Base-by-base conservation (phyloP, 2,329 filamentous ascomycete species). In the Colletotrichum lini region DNA sequence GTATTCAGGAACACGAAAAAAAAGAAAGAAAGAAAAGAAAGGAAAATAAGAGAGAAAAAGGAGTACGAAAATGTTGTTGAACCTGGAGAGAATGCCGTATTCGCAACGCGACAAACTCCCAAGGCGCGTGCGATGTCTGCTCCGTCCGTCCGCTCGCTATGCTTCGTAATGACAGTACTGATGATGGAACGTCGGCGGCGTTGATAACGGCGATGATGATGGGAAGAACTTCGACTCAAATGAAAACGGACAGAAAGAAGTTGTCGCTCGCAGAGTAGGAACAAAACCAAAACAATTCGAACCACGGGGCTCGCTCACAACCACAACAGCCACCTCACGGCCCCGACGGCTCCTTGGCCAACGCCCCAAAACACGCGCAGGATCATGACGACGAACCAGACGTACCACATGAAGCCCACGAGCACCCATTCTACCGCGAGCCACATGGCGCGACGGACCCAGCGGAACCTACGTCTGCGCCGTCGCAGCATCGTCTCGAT, bases 401-500 rank as follows among this genome's bases (percentile, higher is more conserved):
- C 91, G 81, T 93, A 94, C 95, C 96, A 98, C 91, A 98, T 94
- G 75, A 97, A 89, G 4, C 93, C 93, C 49, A 98, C 90, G 21
- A 98, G 87, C 60, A 90, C 84, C 94, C 95, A 98, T 84, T 98
- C 96, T 18, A 98, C 89, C 23, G 92, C 82, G 65, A 95, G 90
- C 88, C 95, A 98, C 16, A 94, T 92, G 0, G 91, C 90, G 16
- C 93, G 86, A 49, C 94, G 86, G 30, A 95, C 81, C 90, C 94
- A 95, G 65, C 94, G 87, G 77, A 96, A 90, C 68, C 90, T 82
- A 40, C 90, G 82, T 16, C 90, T 86, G 63, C 94, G 87, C 70
- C 93, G 87, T 70, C 93, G 87, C 62, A 95, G 87, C 85, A 94
- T 91, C 77, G 93, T 89, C 70, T 96, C 88, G 71, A 98, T 93